These are phyloP conservation scores for Diaporthe vexans DNA, from an alignment of 2,329 filamentous ascomycete species.

Conservation along the genomic window DNA sequence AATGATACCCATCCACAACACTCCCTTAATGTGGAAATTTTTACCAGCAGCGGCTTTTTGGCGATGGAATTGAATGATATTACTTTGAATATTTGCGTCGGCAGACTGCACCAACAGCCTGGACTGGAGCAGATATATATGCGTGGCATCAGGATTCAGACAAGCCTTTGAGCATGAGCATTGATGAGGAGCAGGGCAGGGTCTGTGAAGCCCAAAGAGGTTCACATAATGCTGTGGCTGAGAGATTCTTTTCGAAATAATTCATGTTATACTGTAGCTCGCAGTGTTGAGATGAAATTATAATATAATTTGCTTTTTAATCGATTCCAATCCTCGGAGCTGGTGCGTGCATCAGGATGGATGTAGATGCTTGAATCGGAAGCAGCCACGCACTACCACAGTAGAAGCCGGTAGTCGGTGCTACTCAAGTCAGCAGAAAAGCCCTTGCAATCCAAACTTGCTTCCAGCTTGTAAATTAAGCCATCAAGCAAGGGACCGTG, in stretches of 20 bases:
- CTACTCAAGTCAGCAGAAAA: no score
- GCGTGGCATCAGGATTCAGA: not conserved
- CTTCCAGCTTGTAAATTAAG: no score
- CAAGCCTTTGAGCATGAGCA: conserved; percentile 4
- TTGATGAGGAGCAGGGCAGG: not conserved
- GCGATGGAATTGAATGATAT: not conserved
- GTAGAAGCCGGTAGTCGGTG: not conserved
- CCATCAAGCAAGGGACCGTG: no score
- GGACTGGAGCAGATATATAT: not conserved
- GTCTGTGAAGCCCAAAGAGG: not conserved
- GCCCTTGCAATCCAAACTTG: no score
- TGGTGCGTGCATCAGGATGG: no score
- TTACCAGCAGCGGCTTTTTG: not conserved
- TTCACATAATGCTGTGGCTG: conserved; percentile 18
- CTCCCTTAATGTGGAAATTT: conserved; percentile 33
- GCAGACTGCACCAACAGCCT: not conserved
- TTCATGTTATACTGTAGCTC: conserved; percentile 29
- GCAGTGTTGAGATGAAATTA: conserved; percentile 22
- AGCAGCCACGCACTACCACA: not conserved
- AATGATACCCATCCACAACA: conserved; percentile 39
- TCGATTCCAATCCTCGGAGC: not conserved
- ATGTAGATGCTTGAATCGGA: no score
- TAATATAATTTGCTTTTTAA: not conserved
- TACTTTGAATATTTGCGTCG: not conserved
- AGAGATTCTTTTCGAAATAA: conserved; percentile 5